Evolutionary conservation across 495 filamentous ascomycete species (phyloP), one percentile per base, ranked within the genome.

Genomic region (Wilcoxina mikolae): DNA sequence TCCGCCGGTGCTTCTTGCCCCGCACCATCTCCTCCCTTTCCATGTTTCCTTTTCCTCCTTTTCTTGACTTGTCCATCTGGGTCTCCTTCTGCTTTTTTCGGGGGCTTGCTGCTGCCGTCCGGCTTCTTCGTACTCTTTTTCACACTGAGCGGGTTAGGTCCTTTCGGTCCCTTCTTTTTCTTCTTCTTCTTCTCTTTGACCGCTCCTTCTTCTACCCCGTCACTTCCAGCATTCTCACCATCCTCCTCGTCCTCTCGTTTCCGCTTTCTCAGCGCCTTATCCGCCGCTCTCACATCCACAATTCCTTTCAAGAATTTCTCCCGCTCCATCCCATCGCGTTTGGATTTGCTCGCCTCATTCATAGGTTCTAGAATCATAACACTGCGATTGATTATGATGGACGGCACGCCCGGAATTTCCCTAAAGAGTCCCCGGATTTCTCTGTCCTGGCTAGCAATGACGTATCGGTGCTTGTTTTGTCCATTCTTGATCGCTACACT

Each of bases 321-420:
- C 58, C 71, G 76, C 73, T 95, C 88, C 39, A 80, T 77, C 24
- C 73, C 71, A 42, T 84, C 78, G 55, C 81, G 73, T 22, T 80
- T 75, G 29, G 73, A 73, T 53, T 75, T 74, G 15, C 77, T 85
- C 2, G 70, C 69, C 2, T 65, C 71, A 23, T 84, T 79, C 85
- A 94, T 87, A 0, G 87, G 85, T 71, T 95, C 89, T 68, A 95
- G 70, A 35, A 93, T 79, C 85, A 95, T 84, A 15, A 95, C 87
- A 51, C 81, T 85, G 53, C 86, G 76, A 68, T 82, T 82, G 29
- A 93, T 80, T 68, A 90, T 88, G 50, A 94, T 77, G 26, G 88
- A 69, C 23, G 87, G 87, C 33, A 86, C 80, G 26, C 88, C 88
- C 27, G 81, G 77, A n/a, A 85, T 68, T 2, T 65, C 65, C 42